Conservation (phyloP, 2,329 filamentous ascomycete species). For the Talaromyces rugulosus region DNA sequence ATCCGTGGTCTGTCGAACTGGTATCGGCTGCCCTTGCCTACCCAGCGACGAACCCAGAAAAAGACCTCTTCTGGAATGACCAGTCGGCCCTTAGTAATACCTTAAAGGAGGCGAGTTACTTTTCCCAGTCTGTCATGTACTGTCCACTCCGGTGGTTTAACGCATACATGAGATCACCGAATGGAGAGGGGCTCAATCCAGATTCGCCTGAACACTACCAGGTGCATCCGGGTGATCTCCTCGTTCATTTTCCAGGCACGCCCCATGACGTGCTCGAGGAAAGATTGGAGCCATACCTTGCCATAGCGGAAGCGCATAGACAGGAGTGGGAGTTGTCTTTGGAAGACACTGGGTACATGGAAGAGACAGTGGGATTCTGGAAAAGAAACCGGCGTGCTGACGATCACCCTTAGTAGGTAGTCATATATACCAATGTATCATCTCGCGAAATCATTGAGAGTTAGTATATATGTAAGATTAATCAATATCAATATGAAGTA, state of each 20-base stretch:
- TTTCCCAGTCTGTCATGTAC: constrained; percentile 13
- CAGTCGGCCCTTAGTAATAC: constrained; percentile 14
- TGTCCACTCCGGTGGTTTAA: constrained; percentile 23
- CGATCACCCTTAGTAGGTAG: background rate
- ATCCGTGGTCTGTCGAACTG: constrained; percentile 26
- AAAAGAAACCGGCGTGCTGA: background rate
- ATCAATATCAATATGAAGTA: background rate
- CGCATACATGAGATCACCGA: constrained; percentile 19
- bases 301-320: constrained; percentile 15
- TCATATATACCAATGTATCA: background rate
- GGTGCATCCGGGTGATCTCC: constrained; percentile 19
- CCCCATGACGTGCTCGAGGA: constrained; percentile 16
- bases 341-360: constrained; percentile 18
- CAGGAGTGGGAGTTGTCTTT: constrained; percentile 19
- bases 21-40: constrained; percentile 22
- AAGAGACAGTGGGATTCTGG: constrained; percentile 20
- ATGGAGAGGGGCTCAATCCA: constrained; percentile 16
- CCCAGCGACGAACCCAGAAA: constrained; percentile 16
- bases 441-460: background rate
- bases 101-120: constrained; percentile 7
- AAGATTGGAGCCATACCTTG: constrained; percentile 21
- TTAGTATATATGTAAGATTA: no score
- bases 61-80: constrained; percentile 14
- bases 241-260: constrained; percentile 27
- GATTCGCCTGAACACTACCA: background rate